A percentile compares a stretch with the other conserved stretches of the same genome.
Evolutionary conservation across 2,329 filamentous ascomycete genomes (phyloP).

Genomic region (Lachnellula hyalina): DNA sequence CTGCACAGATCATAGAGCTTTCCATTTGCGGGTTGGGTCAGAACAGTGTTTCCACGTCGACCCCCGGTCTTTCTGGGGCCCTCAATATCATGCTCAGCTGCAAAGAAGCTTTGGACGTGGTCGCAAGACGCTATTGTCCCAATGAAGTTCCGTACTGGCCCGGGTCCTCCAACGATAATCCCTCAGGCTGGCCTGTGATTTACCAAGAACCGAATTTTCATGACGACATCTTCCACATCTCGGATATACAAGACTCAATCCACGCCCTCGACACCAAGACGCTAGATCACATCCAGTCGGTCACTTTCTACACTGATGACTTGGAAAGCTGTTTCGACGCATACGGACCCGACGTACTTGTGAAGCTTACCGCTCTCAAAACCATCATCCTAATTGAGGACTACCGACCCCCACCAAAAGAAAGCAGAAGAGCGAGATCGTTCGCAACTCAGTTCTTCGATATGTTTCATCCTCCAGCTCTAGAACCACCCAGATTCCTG

Average conservation of each 20-base stretch:
- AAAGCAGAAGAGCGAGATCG: background rate
- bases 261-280: background rate
- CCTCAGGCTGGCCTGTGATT: background rate
- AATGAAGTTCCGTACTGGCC: background rate
- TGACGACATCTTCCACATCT: background rate
- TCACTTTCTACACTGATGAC: background rate
- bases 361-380: background rate
- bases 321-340: background rate
- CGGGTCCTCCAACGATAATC: background rate
- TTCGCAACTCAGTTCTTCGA: background rate
- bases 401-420: background rate
- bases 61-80: background rate
- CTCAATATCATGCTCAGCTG: background rate
- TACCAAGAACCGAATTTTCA: background rate
- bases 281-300: background rate
- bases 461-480: background rate
- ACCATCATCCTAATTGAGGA: background rate
- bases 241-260: too few relatives aligned
- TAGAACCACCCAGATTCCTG: background rate
- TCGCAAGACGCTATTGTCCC: background rate
- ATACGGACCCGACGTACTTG: background rate
- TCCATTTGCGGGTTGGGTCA: background rate
- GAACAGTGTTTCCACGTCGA: background rate
- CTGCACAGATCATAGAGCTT: background rate
- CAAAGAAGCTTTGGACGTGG: background rate